Evolutionary conservation across 305 asterid genomes (phyloP).

Genomic region (Plantago coronopus): DNA sequence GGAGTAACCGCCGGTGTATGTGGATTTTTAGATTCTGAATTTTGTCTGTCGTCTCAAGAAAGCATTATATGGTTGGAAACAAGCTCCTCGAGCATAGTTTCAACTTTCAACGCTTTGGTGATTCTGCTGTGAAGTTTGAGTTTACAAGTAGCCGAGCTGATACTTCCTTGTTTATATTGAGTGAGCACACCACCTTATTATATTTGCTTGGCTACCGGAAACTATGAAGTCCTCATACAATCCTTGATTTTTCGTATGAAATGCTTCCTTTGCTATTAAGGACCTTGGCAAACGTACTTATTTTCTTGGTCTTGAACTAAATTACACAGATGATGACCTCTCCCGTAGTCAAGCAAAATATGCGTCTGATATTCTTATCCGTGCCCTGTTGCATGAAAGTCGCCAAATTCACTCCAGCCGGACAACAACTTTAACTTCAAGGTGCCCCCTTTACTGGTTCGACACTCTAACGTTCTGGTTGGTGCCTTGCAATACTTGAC

Average conservation of each 20-base stretch:
- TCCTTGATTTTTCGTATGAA: too few relatives aligned
- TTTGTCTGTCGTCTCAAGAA: not conserved
- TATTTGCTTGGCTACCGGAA: not conserved
- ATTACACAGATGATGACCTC: not conserved
- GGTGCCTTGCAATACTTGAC: not conserved
- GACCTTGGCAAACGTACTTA: not conserved
- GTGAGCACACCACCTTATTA: too few relatives aligned
- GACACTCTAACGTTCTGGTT: not conserved
- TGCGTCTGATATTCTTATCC: not conserved
- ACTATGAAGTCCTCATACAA: not conserved
- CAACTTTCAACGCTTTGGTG: not conserved
- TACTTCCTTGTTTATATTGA: not conserved
- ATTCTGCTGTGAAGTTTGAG: not conserved
- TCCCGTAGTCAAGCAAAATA: not conserved
- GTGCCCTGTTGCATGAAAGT: not conserved
- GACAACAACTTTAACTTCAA: not conserved
- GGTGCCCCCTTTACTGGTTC: not conserved
- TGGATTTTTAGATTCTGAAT: not conserved
- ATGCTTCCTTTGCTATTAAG: not conserved
- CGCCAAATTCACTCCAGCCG: not conserved
- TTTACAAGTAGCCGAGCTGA: not conserved
- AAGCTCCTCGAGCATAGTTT: not conserved
- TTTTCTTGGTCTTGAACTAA: not conserved
- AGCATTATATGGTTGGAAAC: not conserved
- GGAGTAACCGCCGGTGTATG: not conserved